Base-by-base conservation (phyloP, 345 rosid genomes). In the Gossypium ekmanianum region DNA sequence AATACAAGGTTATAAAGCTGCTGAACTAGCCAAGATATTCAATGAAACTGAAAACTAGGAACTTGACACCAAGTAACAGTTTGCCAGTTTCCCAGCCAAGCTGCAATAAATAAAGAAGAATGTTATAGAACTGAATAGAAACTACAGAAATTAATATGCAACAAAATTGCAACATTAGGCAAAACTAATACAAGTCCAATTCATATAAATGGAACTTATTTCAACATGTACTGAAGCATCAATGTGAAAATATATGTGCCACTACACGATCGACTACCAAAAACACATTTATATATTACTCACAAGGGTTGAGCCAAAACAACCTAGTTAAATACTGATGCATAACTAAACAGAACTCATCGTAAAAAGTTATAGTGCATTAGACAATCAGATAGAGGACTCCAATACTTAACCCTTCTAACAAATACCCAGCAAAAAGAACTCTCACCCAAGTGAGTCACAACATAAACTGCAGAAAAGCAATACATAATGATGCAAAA, bases 1-100 rank as follows among this genome's bases (percentile, higher is more conserved):
- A 56, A 81, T 47, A 80, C 43, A 74, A 48, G 44, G 68, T 78
- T 50, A 81, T 41, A 44, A 24, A 64, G 61, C 20, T 59, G 44
- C 44, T 73, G 7, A 20, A 74, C 8, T 74, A 12, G 13, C 34
- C 52, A 74, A 51, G 45, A 39, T 18, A 44, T n/a, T 72, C 54
- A 41, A 59, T 7, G 9, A 2, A 73, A 20, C 18, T 39, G 17
- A 24, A 24, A 39, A 57, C 4, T 8, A 69, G 13, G 55, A 70
- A 27, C n/a, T 52, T 70, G 48, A 70, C 14, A 27, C 45, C 45
- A 29, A 51, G 44, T 52, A 20, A 69, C 24, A 17, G 34, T 27
- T 29, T n/a, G 45, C 27, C 57, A 11, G 6, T 8, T 59, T 16
- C 50, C 57, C 39, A 55, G 41, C 16, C 39, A 44, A 26, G 17